Evolutionary conservation across 352 stramenopile species (phyloP), one percentile per base, ranked within the genome.

Genomic region (Globisporangium rhizosaccharum): DNA sequence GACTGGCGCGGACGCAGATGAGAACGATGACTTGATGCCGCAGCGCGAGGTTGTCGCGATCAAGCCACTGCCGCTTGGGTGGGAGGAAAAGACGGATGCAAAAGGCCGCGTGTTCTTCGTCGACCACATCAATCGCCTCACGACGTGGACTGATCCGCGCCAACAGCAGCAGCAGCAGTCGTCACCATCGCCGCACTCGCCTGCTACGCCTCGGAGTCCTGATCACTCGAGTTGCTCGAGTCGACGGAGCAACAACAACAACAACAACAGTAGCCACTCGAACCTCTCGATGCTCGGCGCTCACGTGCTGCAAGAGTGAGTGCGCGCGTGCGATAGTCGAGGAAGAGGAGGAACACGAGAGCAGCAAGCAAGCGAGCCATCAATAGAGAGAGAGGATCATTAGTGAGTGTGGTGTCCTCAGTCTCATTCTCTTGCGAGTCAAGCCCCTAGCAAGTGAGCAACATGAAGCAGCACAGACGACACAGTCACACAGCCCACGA

Each of bases 81-180:
- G 83, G 83, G 81, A 90, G 33, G 72, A 87, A 57, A 89, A 88
- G 57, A 68, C 45, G 5, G 83, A 92, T 25, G 60, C 65, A 25
- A 90, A 92, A 54, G 83, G 81, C 28, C 70, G 83, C 45, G 58
- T 68, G 12, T 91, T 89, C 61, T 92, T 75, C 59, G 75, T 92
- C 53, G 83, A 90, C 56, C 83, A 92, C 65, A 78, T 87, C 63
- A 87, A 85, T 55, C 74, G 79, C 25, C 57, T 78, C 51, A 92
- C 81, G 3, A 92, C 83, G 15, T 90, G 83, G 83, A 71, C 67
- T 1, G 80, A 90, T 49, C 80, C 80, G 1, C 71, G 80, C 3
- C 18, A 61, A 39, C 33, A 28, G 14, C 36, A 12, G 28, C 18
- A 51, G n/a, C 14, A 47, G 8, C 44, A 47, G 17, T 39, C 39